phyloP scores from a whole-genome alignment of 75 land plant genomes.

The Pinus tabuliformis region DNA sequence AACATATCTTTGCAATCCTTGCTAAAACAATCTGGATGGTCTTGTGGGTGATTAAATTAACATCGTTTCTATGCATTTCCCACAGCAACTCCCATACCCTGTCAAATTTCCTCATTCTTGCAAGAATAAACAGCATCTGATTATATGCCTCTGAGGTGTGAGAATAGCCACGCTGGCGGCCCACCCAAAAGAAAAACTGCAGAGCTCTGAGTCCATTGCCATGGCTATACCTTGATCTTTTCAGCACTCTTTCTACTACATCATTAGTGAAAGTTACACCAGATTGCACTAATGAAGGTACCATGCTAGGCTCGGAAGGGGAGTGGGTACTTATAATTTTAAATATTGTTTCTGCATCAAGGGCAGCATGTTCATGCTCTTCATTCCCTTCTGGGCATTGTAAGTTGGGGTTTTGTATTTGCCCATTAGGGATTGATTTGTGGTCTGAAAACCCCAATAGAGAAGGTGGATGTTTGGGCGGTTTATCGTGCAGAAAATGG shows the following conservation, averaged over 20 bases:
- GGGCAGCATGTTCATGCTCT: not conserved
- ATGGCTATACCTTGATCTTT: conserved; percentile 45
- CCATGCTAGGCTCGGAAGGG: not conserved
- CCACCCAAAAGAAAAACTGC: conserved; percentile 35
- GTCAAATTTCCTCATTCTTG: conserved; percentile 37
- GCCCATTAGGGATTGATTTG: not conserved
- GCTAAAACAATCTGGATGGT: conserved; percentile 44
- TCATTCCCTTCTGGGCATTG: not conserved
- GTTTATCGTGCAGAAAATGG: not conserved
- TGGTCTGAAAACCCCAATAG: not conserved
- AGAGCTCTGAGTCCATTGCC: conserved; percentile 31
- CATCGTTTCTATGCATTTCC: conserved; percentile 40
- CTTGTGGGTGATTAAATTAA: conserved; percentile 24
- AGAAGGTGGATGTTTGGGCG: not conserved
- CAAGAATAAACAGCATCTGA: conserved; percentile 50
- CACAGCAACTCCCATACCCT: conserved; percentile 32
- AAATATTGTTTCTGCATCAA: not conserved
- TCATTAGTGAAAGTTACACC: conserved; percentile 23
- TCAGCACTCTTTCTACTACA: conserved; percentile 43
- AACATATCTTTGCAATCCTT: conserved; percentile 53
- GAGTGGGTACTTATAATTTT: not conserved
- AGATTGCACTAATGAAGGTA: not conserved
- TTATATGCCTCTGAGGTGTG: conserved; percentile 49
- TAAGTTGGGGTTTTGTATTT: not conserved
- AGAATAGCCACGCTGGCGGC: conserved; percentile 24